Conservation (phyloP, 768 basidiomycete genomes). For the Macrolepiota albuminosa region DNA sequence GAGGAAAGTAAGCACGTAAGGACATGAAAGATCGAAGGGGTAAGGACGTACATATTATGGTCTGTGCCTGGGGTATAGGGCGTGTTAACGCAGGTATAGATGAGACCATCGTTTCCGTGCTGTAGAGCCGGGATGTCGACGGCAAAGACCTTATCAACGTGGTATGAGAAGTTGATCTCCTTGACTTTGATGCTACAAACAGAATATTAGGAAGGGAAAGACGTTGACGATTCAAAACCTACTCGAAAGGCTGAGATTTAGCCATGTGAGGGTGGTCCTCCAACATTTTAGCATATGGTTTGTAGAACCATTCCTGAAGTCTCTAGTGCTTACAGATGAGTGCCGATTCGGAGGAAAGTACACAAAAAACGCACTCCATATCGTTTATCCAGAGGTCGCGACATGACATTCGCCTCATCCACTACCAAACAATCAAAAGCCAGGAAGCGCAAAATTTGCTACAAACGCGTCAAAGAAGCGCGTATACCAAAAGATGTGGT, state of each 20-base stretch:
- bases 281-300: slow-evolving; percentile 71
- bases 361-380: slow-evolving; percentile 65
- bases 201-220: slow-evolving; percentile 7
- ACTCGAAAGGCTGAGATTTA: slow-evolving; percentile 77
- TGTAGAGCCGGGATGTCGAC: slow-evolving; percentile 80
- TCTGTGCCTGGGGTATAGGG: slow-evolving; percentile 87
- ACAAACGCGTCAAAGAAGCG: slow-evolving; percentile 8
- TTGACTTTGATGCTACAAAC: slow-evolving; percentile 76
- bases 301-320: slow-evolving; percentile 76
- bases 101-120: slow-evolving; percentile 93
- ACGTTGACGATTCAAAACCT: slow-evolving; percentile 24
- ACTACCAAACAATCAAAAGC: slow-evolving; percentile 93
- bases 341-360: no score
- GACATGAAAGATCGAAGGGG: not conserved
- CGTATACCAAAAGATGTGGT: not conserved
- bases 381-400: slow-evolving; percentile 73
- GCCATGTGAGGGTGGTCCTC: slow-evolving; percentile 64
- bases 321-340: slow-evolving; percentile 44
- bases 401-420: slow-evolving; percentile 84
- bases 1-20: slow-evolving; percentile 5
- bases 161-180: slow-evolving; percentile 81
- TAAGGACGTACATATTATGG: slow-evolving; percentile 65
- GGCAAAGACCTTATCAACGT: slow-evolving; percentile 79
- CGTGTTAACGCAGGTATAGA: slow-evolving; percentile 89
- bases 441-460: slow-evolving; percentile 82